Conservation (phyloP, 1,284 basidiomycete genomes). For the Bondarzewia mesenterica region DNA sequence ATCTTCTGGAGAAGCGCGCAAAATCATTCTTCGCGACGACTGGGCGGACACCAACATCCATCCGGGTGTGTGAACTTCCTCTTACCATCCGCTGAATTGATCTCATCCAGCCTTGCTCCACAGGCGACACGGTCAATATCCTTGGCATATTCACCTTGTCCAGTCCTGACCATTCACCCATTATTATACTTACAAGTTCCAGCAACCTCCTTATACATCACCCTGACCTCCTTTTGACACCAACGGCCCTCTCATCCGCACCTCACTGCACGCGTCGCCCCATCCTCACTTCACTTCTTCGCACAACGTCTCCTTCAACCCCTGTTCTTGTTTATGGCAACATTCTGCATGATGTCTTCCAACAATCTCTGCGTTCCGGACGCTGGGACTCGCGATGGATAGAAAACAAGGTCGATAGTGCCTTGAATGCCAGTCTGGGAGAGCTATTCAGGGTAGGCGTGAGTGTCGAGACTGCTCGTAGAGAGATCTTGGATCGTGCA, state of each 20-base stretch:
- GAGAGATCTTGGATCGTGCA: constrained; percentile 54
- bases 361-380: constrained; percentile 56
- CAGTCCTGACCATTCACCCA: constrained; percentile 21
- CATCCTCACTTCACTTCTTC: constrained; percentile 56
- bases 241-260: constrained; percentile 79
- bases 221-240: constrained; percentile 84
- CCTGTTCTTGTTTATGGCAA: constrained; percentile 82
- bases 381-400: constrained; percentile 57
- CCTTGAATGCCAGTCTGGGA: constrained; percentile 41
- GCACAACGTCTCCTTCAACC: constrained; percentile 47
- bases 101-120: not conserved
- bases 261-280: constrained; percentile 79
- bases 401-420: constrained; percentile 46
- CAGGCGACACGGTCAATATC: constrained; percentile 75
- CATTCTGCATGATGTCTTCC: constrained; percentile 84
- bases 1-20: constrained; percentile 28
- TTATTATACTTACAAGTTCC: constrained; percentile 48
- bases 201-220: constrained; percentile 73
- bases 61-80: constrained; percentile 32
- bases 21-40: constrained; percentile 56
- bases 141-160: constrained; percentile 46
- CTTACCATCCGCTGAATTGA: too few species aligned
- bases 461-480: constrained; percentile 51
- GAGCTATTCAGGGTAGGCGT: constrained; percentile 59
- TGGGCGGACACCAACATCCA: constrained; percentile 55